A percentile compares a stretch with the other conserved stretches of the same genome.
These are phyloP conservation scores for Buxus sempervirens DNA, from an alignment of 164 flowering plant genomes.

Conservation along the genomic window DNA sequence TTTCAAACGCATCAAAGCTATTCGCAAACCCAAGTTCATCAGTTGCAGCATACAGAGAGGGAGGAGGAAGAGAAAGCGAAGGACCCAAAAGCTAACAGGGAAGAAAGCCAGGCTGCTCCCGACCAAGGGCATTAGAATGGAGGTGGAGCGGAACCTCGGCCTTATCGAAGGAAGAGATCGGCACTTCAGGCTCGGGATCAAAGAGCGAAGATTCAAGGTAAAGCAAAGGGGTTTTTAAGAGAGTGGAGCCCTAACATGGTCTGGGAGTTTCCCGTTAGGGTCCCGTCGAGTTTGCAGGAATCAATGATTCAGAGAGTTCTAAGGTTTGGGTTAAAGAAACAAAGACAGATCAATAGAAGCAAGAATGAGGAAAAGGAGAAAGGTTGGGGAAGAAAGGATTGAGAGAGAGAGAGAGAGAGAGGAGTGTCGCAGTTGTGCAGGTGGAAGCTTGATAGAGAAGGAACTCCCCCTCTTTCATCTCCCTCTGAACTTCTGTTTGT, in stretches of 20 bases:
- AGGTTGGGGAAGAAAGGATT: too few species aligned
- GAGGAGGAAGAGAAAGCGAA: conserved; percentile 3
- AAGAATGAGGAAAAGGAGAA: too few species aligned
- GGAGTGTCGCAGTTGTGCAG: too few species aligned
- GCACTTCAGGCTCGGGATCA: conserved; percentile 1
- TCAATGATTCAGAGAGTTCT: conserved; percentile 19
- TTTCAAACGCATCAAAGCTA: conserved; percentile 88
- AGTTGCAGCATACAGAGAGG: conserved; percentile 38
- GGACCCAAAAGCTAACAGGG: not conserved
- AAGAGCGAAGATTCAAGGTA: conserved; percentile 29
- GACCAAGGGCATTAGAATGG: conserved; percentile 57
- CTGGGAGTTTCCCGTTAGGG: conserved; percentile 23
- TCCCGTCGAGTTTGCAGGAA: conserved; percentile 15
- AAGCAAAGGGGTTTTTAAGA: conserved; percentile 25
- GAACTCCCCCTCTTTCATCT: too few species aligned
- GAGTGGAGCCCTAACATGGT: conserved; percentile 13
- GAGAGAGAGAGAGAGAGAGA: too few species aligned
- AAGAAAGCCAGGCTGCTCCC: conserved; percentile 50
- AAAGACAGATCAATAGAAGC: too few species aligned
- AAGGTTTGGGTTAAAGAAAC: too few species aligned
- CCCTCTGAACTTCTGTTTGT: too few species aligned
- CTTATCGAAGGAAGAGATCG: conserved; percentile 5
- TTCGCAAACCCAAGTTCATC: conserved; percentile 27
- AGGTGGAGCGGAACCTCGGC: conserved; percentile 41
- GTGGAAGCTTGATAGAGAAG: too few species aligned